A percentile compares a stretch with the other conserved stretches of the same genome.
phyloP scores from a whole-genome alignment of 2,329 filamentous ascomycete genomes.

The Aspergillus sp. region DNA sequence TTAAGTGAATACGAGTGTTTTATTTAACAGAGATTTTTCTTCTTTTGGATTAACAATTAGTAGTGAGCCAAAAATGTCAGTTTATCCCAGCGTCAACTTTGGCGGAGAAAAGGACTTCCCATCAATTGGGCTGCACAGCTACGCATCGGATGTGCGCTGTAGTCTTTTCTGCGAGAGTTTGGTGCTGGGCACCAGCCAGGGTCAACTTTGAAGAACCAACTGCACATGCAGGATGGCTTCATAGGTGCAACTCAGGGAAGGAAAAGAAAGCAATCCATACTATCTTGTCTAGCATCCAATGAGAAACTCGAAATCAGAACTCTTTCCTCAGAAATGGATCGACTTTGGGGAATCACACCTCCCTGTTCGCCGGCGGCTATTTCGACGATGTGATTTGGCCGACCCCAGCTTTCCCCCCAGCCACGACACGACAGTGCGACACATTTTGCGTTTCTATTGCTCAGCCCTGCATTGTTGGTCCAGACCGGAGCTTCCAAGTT shows the following conservation, averaged over 20 bases:
- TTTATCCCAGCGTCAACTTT: not conserved
- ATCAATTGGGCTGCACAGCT: no score
- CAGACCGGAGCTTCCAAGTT: conserved; percentile 15
- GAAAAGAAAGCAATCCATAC: not conserved
- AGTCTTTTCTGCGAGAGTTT: not conserved
- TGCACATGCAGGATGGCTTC: no score
- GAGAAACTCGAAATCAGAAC: not conserved
- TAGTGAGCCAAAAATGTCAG: not conserved
- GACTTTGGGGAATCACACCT: conserved; percentile 9
- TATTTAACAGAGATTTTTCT: no score
- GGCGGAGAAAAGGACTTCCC: no score
- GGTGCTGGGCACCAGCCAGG: not conserved
- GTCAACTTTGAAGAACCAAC: no score
- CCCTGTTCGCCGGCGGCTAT: conserved; percentile 11
- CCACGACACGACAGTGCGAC: conserved; percentile 6
- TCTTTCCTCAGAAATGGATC: not conserved
- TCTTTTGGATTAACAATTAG: not conserved
- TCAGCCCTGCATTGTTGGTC: conserved; percentile 21
- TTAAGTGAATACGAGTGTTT: not conserved
- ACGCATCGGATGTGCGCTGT: no score
- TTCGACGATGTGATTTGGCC: conserved; percentile 6
- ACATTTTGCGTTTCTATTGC: not conserved
- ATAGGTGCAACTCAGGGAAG: not conserved
- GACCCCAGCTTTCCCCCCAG: conserved; percentile 10
- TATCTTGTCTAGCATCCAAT: not conserved